phyloP scores from a whole-genome alignment of 306 rosid species.

The Oemleria cerasiformis region DNA sequence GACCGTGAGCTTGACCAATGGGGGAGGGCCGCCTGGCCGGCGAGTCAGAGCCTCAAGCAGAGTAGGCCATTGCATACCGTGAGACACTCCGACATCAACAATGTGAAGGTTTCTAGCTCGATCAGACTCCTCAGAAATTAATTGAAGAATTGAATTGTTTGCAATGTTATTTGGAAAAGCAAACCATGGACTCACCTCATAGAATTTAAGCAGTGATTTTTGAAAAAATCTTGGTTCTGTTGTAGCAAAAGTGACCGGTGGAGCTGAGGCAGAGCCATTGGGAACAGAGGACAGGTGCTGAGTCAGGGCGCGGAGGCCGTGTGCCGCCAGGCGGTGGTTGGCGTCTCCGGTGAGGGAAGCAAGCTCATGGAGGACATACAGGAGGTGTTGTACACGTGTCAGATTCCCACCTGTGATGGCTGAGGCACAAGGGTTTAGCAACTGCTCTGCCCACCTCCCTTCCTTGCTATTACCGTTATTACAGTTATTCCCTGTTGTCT shows the following conservation, averaged over 20 bases:
- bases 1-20: constrained; percentile 70
- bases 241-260: constrained; percentile 50
- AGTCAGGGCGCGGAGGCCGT: constrained; percentile 63
- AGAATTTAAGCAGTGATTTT: constrained; percentile 64
- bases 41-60: constrained; percentile 80
- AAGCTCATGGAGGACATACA: constrained; percentile 82
- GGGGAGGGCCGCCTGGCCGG: constrained; percentile 81
- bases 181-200: constrained; percentile 94
- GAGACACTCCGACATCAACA: constrained; percentile 91
- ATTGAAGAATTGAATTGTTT: constrained; percentile 76
- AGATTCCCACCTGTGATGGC: constrained; percentile 56
- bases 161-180: constrained; percentile 80
- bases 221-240: constrained; percentile 67
- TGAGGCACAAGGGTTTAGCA: constrained; percentile 78
- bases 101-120: constrained; percentile 53
- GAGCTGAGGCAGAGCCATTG: constrained; percentile 28
- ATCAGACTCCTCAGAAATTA: constrained; percentile 49
- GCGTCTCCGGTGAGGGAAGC: constrained; percentile 76
- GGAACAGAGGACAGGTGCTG: constrained; percentile 40
- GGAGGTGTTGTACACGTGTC: constrained; percentile 75
- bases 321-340: constrained; percentile 74
- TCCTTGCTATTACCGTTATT: constrained; percentile 61
- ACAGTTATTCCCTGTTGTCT: constrained; percentile 53
- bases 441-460: constrained; percentile 97
- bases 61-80: constrained; percentile 91